These are phyloP conservation scores for Angomonas deanei DNA, from an alignment of 208 protist species.

Conservation along the genomic window DNA sequence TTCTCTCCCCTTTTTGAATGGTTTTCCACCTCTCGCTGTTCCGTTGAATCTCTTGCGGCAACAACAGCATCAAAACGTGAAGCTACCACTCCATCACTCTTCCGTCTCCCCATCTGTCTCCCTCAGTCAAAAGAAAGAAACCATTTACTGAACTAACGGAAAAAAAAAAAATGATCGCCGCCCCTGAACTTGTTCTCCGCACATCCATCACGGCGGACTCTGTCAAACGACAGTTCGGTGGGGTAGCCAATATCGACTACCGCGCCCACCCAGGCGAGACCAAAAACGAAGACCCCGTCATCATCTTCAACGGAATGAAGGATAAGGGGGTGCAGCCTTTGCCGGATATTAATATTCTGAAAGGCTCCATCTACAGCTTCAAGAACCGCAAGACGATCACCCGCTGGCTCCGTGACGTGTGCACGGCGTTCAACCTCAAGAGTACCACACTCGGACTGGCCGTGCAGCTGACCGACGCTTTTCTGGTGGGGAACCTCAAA, in stretches of 20 bases:
- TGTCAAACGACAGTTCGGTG: slow-evolving; percentile 53
- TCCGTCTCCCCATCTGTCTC: too few species aligned
- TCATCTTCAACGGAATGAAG: slow-evolving; percentile 74
- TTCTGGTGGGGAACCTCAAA: slow-evolving; percentile 46
- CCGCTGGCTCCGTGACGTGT: slow-evolving; percentile 78
- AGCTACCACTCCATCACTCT: too few species aligned
- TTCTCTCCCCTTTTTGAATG: too few species aligned
- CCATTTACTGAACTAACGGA: not conserved
- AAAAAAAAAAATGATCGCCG: slow-evolving; percentile 3
- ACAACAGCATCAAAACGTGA: too few species aligned
- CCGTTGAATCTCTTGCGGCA: too few species aligned
- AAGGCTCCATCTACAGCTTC: slow-evolving; percentile 73
- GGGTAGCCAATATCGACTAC: slow-evolving; percentile 64
- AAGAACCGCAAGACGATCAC: slow-evolving; percentile 83
- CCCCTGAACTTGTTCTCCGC: slow-evolving; percentile 33
- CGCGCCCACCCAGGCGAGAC: slow-evolving; percentile 53
- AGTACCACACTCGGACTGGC: slow-evolving; percentile 76
- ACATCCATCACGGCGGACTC: slow-evolving; percentile 75
- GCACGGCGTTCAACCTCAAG: slow-evolving; percentile 63
- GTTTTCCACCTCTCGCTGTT: too few species aligned
- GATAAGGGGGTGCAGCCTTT: slow-evolving; percentile 58
- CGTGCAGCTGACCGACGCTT: slow-evolving; percentile 78
- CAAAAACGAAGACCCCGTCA: slow-evolving; percentile 37
- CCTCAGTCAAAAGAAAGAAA: too few species aligned
- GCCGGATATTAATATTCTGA: slow-evolving; percentile 58